These are phyloP conservation scores for Rhizoclosmatium globosum DNA, from an alignment of 192 early-diverging fungal species.

Conservation along the genomic window DNA sequence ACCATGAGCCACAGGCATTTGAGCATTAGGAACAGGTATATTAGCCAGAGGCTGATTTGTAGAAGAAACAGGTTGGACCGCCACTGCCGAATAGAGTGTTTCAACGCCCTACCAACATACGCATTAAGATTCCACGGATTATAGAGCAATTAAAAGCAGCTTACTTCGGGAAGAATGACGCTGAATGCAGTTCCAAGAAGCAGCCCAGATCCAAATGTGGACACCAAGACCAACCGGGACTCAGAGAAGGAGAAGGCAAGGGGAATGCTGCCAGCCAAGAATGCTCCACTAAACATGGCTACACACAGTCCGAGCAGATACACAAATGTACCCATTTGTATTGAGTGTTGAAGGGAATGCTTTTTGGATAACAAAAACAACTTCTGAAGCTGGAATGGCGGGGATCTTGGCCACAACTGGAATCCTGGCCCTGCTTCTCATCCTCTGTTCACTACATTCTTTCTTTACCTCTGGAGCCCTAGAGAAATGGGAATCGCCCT, in stretches of 20 bases:
- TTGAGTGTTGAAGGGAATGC: background rate
- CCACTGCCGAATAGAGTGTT: constrained; percentile 68
- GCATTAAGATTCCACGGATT: background rate
- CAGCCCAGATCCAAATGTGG: constrained; percentile 88
- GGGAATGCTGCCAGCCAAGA: constrained; percentile 86
- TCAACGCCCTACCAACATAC: constrained; percentile 78
- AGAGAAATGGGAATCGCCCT: background rate
- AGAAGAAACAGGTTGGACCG: background rate
- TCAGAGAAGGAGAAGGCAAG: constrained; percentile 82
- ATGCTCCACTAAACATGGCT: constrained; percentile 86
- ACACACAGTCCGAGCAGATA: constrained; percentile 20
- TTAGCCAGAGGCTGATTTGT: too few relatives aligned
- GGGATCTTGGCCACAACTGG: background rate
- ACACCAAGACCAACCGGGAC: constrained; percentile 73
- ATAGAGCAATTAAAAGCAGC: background rate
- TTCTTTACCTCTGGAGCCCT: background rate
- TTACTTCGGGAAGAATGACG: constrained; percentile 85
- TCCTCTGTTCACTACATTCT: background rate
- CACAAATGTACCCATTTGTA: constrained; percentile 15
- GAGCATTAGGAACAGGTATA: background rate
- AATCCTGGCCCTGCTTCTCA: background rate
- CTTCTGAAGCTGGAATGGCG: background rate
- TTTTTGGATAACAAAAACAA: background rate
- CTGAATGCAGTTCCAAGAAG: constrained; percentile 90
- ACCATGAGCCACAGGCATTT: background rate